phyloP scores from a whole-genome alignment of 1,284 basidiomycete genomes.

The Erythrobasidium hasegawianum region DNA sequence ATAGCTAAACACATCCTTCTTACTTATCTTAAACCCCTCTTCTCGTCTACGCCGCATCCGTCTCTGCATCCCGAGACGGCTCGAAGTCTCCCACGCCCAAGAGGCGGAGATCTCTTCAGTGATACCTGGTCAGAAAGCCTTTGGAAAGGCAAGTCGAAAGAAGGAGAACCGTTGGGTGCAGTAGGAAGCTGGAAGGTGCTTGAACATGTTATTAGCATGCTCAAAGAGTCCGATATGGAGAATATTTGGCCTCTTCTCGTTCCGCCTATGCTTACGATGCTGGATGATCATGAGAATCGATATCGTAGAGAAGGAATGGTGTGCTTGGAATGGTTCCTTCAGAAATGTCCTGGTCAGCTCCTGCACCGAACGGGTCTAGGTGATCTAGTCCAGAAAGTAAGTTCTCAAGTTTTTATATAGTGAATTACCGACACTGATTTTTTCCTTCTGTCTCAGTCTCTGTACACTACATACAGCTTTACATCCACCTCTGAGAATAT shows the following conservation, averaged over 20 bases:
- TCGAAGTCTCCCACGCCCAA: conserved; percentile 14
- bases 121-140: conserved; percentile 7
- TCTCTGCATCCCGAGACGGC: conserved; percentile 29
- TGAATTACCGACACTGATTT: neutral
- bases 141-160: conserved; percentile 17
- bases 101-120: conserved; percentile 29
- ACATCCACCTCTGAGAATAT: conserved; percentile 21
- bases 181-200: conserved; percentile 33
- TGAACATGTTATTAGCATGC: neutral
- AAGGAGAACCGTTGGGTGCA: conserved; percentile 5
- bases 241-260: conserved; percentile 29
- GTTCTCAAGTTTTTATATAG: neutral
- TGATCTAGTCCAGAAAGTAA: conserved; percentile 23
- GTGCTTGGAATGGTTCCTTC: conserved; percentile 2
- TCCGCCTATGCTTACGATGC: conserved; percentile 33
- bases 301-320: conserved; percentile 23
- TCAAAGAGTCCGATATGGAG: conserved; percentile 16
- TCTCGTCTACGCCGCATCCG: conserved; percentile 16
- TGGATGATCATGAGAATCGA: conserved; percentile 33
- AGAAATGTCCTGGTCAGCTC: neutral
- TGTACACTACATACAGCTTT: conserved; percentile 25
- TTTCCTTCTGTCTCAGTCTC: conserved; percentile 4
- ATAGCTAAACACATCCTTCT: conserved; percentile 15
- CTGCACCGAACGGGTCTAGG: conserved; percentile 20
- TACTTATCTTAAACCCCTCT: conserved; percentile 21